Base-by-base conservation (phyloP, 441 rosid species). In the Arabidopsis lyrata region DNA sequence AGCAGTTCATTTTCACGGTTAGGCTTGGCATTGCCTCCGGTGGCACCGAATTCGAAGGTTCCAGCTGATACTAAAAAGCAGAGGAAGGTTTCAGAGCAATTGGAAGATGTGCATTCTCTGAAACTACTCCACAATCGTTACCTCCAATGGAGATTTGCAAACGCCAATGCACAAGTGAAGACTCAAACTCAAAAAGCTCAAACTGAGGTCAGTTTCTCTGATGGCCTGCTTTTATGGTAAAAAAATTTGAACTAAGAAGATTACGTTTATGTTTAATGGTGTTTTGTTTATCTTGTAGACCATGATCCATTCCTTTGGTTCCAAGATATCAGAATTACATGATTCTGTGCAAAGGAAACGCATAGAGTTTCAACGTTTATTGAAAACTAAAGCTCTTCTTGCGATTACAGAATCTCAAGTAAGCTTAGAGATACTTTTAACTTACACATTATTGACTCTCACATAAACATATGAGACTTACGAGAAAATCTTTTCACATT, bases 131-230 rank as follows among this genome's bases (percentile, higher is more conserved):
- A 88, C 61, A 90, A 87, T 73, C 89, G 82, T 70, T 78, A 84
- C 70, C 75, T 92, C 63, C 93, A 87, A 73, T 92, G 96, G 98
- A 87, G 90, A 79, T 88, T 69, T 53, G 90, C 85, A 44, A 92
- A 87, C 64, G 90, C 92, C 2, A 89, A 90, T 76, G 85, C 90
- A 14, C 82, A 81, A 63, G 73, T 73, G 18, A 81, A 85, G 1
- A 65, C 73, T 52, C 80, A 72, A 67, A 61, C 86, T 78, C 92
- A 86, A 52, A 85, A 59, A 77, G 8, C 76, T 76, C 86, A 84
- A 76, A 76, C 86, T 11, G 86, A 89, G 90, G 97, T 42, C 6
- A 42, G 5, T 41, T 42, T 6, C 20, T 36, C 41, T 36, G 13
- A 36, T 36, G 39, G 4, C 7, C 41, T 2, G 41, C 41, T 38